Percentiles rank a stretch among this genome's conserved stretches.
These are phyloP conservation scores for Globisporangium polare DNA, from an alignment of 352 stramenopile species.

Conservation along the genomic window DNA sequence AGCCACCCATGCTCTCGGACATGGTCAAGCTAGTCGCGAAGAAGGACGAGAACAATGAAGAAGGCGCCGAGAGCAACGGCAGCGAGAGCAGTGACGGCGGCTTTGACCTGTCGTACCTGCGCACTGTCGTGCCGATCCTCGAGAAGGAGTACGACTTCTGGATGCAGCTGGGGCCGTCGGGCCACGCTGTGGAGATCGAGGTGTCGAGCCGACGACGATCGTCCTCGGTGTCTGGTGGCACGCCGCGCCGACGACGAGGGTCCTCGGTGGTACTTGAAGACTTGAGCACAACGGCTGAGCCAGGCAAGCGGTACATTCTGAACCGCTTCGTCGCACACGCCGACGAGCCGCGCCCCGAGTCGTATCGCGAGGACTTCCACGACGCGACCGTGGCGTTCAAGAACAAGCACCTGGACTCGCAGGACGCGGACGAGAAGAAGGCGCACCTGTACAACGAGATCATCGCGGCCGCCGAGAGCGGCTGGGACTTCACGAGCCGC, in stretches of 20 bases:
- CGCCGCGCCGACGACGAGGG: no score
- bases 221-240: no score
- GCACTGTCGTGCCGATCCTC: conserved; percentile 47
- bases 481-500: conserved; percentile 88
- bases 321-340: conserved; percentile 74
- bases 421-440: conserved; percentile 38
- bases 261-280: no score
- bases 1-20: conserved; percentile 87
- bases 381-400: conserved; percentile 51
- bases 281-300: conserved; percentile 16
- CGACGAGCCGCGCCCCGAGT: conserved; percentile 77
- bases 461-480: conserved; percentile 78
- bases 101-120: conserved; percentile 32
- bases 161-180: conserved; percentile 62
- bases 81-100: conserved; percentile 23
- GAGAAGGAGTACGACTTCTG: conserved; percentile 82
- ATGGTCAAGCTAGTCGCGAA: conserved; percentile 71
- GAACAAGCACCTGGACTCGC: conserved; percentile 17
- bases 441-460: conserved; percentile 77
- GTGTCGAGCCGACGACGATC: no score
- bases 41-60: conserved; percentile 36
- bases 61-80: neutral
- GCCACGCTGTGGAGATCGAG: conserved; percentile 44
- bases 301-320: conserved; percentile 38
- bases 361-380: conserved; percentile 78